Evolutionary conservation across 768 basidiomycete species (phyloP), one percentile per base, ranked within the genome.

Genomic region (Termitomyces sp.): DNA sequence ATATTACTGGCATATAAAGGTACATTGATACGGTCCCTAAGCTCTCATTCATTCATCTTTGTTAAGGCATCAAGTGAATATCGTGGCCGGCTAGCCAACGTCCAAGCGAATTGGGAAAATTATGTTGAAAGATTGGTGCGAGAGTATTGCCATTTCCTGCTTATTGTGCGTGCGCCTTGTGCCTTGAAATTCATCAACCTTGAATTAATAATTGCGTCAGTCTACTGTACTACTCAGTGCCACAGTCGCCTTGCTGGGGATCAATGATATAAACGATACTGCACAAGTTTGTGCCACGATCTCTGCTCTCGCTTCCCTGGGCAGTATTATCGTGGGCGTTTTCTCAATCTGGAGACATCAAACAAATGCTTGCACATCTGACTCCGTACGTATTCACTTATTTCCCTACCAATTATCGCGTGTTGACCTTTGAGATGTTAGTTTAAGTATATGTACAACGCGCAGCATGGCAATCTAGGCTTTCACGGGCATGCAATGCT

Each of bases 301-400:
- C 5, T 82, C 82, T 5, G 72, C 79, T 13, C 74, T 83, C 43
- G 72, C 76, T 26, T 80, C 82, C 18, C 70, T 84, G n/a, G 79
- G 81, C 5, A 83, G 82, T 61, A 79, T 83, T 56, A 80, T 82
- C 14, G 74, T 79, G 13, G 83, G 81, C 5, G 81, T 82, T 1
- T 84, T 83, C 63, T 81, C 78, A 44, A 79, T 83, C 20, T 84
- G 83, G 82, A 71, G 75, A 56, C 82, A 83, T 63, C 82, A 82
- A 63, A 72, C 75, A 12, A 80, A 81, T 57, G 74, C 74, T 9
- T 70, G 73, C 28, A 75, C 75, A 10, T 69, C 71, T 5, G 75
- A 80, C 55, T 82, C 80, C 33, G 80, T 80, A 56, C 30, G 76
- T 23, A 28, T 30, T 62, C 10, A 13, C 18, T 3, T 43, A 4